phyloP scores from a whole-genome alignment of 2,329 filamentous ascomycete genomes.

The Rhytidhysteron rufulum region DNA sequence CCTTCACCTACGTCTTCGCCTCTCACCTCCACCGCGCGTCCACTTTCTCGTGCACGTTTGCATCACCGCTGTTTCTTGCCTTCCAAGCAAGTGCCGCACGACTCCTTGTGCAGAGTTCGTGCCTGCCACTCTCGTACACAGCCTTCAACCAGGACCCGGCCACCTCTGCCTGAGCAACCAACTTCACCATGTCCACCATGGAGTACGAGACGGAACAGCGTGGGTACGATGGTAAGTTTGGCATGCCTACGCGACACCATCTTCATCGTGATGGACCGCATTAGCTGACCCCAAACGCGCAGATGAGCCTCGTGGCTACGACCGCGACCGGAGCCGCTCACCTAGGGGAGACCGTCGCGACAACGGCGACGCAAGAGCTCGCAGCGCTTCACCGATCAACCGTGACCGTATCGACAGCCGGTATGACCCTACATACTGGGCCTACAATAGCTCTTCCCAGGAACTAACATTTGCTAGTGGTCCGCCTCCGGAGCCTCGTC shows the following conservation, averaged over 20 bases:
- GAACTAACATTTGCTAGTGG: constrained; percentile 37
- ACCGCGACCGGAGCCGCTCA: constrained; percentile 64
- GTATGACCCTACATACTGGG: constrained; percentile 16
- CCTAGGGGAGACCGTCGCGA: constrained; percentile 51
- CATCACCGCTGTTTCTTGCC: not conserved
- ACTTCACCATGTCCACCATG: constrained; percentile 44
- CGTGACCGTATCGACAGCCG: constrained; percentile 40
- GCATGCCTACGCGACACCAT: constrained; percentile 8
- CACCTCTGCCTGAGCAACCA: constrained; percentile 8
- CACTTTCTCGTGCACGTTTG: constrained; percentile 2
- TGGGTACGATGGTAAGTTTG: constrained; percentile 60
- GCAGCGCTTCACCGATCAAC: constrained; percentile 62
- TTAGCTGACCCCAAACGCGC: constrained; percentile 20
- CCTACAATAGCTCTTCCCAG: constrained; percentile 4
- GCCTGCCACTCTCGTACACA: constrained; percentile 6
- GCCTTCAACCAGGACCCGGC: constrained; percentile 3
- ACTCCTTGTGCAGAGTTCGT: constrained; percentile 4
- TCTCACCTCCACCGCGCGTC: not conserved
- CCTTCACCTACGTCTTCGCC: constrained; percentile 3
- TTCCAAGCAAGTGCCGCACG: constrained; percentile 13
- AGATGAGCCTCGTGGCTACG: constrained; percentile 59
- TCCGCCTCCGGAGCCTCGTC: constrained; percentile 45
- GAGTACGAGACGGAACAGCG: constrained; percentile 65
- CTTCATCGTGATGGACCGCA: not conserved
- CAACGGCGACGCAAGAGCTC: constrained; percentile 55